Evolutionary conservation across 202 grass and related monocot genomes (phyloP), one percentile per base, ranked within the genome.

Genomic region (Hordeum pubiflorum): DNA sequence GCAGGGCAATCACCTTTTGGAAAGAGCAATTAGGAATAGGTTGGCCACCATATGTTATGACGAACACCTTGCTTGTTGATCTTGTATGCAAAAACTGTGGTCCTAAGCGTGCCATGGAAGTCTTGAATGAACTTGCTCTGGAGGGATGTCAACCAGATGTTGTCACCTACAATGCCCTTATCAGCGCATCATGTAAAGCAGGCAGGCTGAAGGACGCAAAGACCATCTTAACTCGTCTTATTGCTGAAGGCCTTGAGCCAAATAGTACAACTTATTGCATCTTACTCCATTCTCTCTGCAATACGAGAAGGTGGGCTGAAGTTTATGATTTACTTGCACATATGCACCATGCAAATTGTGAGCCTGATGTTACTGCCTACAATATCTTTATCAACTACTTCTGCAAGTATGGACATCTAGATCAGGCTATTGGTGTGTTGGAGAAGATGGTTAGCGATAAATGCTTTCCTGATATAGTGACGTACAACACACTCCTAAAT

Each of bases 341-440:
- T 62, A 94, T 91, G 91, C 87, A 89, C 41, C 65, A 58, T 66
- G 74, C 34, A 68, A 84, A 85, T 72, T 70, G 74, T 85, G 83
- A 90, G 54, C 88, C 81, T 61, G 87, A 83, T 79, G 88, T 94
- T 75, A 86, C 85, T 66, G 69, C 88, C 63, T 94, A 94, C 82
- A 94, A 94, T 85, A 87, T 94, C 12, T 93, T 94, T 68, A 94
- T 94, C 77, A 91, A 94, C 74, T 88, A 86, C 78, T 82, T 91
- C 13, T 91, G 91, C 72, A 94, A 89, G 50, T 82, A 82, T 75
- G 88, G 87, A 67, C 75, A 86, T 79, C 70, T 94, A 9, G 83
- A 87, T 79, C 83, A 88, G 58, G 91, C 91, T 48, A 89, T 94
- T 62, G 88, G 89, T 93, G 73, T 93, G 78, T 60, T 93, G 46